A percentile compares a stretch with the other conserved stretches of the same genome.
These are phyloP conservation scores for Aureoboletus auriporus DNA, from an alignment of 768 basidiomycete genomes.

Conservation along the genomic window DNA sequence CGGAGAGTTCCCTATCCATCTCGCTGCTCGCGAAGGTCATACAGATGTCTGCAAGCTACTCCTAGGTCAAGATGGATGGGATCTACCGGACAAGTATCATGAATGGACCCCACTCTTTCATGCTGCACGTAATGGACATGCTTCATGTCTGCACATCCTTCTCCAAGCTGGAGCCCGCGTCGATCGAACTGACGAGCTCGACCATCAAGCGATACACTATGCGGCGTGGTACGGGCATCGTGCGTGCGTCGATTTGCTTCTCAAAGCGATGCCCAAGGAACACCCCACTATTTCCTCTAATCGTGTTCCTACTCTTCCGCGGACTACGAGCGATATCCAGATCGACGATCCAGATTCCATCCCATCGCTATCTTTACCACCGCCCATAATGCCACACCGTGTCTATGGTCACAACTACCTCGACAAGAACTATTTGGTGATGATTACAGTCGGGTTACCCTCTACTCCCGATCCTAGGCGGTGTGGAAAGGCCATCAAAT, in stretches of 20 bases:
- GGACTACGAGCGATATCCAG: slow-evolving; percentile 30
- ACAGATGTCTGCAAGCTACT: slow-evolving; percentile 78
- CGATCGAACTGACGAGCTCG: slow-evolving; percentile 77
- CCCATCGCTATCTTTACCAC: slow-evolving; percentile 91
- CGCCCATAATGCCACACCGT: slow-evolving; percentile 96
- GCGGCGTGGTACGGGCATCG: slow-evolving; percentile 95
- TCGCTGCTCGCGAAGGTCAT: slow-evolving; percentile 92
- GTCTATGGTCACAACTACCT: slow-evolving; percentile 97
- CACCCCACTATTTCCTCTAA: slow-evolving; percentile 13
- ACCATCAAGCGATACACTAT: slow-evolving; percentile 84
- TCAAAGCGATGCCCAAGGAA: slow-evolving; percentile 34
- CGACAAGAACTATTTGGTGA: slow-evolving; percentile 80
- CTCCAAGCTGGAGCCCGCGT: slow-evolving; percentile 76
- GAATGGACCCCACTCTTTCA: slow-evolving; percentile 98
- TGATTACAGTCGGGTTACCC: slow-evolving; percentile 70
- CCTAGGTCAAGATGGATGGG: slow-evolving; percentile 72
- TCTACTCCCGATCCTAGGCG: slow-evolving; percentile 35
- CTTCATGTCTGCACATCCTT: slow-evolving; percentile 69
- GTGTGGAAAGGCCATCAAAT: slow-evolving; percentile 50
- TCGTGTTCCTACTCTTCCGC: slow-evolving; percentile 18
- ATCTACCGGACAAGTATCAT: slow-evolving; percentile 91
- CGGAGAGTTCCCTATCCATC: slow-evolving; percentile 95
- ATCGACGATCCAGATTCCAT: slow-evolving; percentile 86
- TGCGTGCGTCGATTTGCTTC: slow-evolving; percentile 57
- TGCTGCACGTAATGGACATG: slow-evolving; percentile 83